Conservation (phyloP, 345 rosid genomes). For the Salix koriyanagi region DNA sequence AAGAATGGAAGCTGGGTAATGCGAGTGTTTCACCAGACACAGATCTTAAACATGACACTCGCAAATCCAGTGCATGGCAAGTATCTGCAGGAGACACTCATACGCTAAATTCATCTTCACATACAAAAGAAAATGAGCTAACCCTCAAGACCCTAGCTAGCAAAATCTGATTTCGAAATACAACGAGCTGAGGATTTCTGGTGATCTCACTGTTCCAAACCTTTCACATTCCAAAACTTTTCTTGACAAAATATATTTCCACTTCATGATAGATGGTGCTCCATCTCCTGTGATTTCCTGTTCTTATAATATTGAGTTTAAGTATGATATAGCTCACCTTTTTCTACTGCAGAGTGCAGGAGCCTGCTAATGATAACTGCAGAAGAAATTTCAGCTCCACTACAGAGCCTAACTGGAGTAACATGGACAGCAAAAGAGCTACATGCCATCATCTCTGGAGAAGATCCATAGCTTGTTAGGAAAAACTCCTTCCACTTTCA, state of each 20-base stretch:
- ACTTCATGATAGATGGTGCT: too few species aligned
- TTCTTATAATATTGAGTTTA: background rate
- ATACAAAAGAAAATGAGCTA: slow-evolving; percentile 26
- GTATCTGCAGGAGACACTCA: slow-evolving; percentile 7
- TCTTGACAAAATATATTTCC: background rate
- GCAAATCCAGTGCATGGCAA: slow-evolving; percentile 8
- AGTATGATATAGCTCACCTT: background rate
- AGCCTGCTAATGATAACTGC: slow-evolving; percentile 36
- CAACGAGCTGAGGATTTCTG: slow-evolving; percentile 15
- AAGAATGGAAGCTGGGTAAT: slow-evolving; percentile 31
- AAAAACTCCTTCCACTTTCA: background rate
- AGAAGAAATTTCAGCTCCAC: slow-evolving; percentile 40
- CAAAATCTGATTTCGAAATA: slow-evolving; percentile 34
- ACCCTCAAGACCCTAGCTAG: slow-evolving; percentile 36
- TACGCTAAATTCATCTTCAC: slow-evolving; percentile 7
- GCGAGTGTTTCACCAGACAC: slow-evolving; percentile 14
- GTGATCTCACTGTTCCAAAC: slow-evolving; percentile 12
- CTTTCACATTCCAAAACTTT: slow-evolving; percentile 7
- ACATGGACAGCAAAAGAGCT: slow-evolving; percentile 51
- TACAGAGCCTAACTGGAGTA: slow-evolving; percentile 31
- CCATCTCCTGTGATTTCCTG: too few species aligned
- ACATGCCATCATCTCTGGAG: slow-evolving; percentile 25
- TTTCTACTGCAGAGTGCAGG: slow-evolving; percentile 48
- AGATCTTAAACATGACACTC: slow-evolving; percentile 14
- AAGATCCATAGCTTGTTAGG: slow-evolving; percentile 7